Evolutionary conservation across 345 rosid species (phyloP), one percentile per base, ranked within the genome.

Genomic region (Aquilaria malaccensis): DNA sequence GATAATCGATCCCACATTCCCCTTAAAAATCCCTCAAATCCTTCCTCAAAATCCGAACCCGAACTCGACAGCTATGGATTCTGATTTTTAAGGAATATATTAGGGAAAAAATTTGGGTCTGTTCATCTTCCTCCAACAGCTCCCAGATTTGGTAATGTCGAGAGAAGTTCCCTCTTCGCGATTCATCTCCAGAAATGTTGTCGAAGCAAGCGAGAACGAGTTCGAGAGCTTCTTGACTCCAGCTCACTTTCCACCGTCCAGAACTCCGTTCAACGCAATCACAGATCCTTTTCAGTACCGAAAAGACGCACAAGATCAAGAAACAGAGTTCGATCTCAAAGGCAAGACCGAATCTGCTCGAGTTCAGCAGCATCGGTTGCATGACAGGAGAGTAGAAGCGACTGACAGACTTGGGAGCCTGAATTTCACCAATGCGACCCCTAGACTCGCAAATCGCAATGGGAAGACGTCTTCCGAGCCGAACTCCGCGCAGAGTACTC

Each of bases 221-320:
- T 74, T 84, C 71, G 81, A 70, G 14, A 54, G 22, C 71, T 65
- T 76, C 11, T n/a, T 50, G 63, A 74, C 48, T 63, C 64, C 78
- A 22, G 57, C 70, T 56, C 75, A 75, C 29, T 77, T 81, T 65
- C 90, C 86, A 1, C 96, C 88, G 10, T 82, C 87, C 2, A 58
- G 98, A 68, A 71, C 93, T 56, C 98, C 98, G 3, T 67, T 92
- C 30, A 71, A 85, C 75, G 11, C 91, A 30, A 92, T 92, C 53
- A 80, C 86, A 54, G 93, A 88, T 74, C 98, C 98, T 12, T 74
- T 78, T 33, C 96, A 88, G 68, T 70, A 65, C 60, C 83, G 64
- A 52, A 72, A 62, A 66, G 75, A 73, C 30, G 30, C 56, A 33
- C 76, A 57, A 22, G 11, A 5, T 56, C 61, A 56, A 33, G 70